These are phyloP conservation scores for Linum trigynum DNA, from an alignment of 345 rosid genomes.

Conservation along the genomic window DNA sequence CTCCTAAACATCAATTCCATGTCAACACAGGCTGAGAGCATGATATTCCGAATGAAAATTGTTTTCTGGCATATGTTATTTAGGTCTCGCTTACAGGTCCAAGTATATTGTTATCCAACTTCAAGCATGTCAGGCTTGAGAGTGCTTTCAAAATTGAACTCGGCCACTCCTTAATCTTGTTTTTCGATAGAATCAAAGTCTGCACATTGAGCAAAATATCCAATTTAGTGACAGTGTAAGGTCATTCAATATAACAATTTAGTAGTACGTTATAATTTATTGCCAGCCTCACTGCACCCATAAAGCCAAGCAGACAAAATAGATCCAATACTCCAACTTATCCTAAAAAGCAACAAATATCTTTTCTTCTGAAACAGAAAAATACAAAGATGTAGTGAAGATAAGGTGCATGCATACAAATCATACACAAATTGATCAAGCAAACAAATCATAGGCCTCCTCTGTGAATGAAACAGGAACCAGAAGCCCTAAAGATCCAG, in stretches of 20 bases:
- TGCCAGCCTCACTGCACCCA: background rate
- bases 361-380: background rate
- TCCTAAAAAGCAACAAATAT: background rate
- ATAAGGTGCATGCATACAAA: background rate
- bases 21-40: background rate
- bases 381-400: background rate
- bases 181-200: constrained; percentile 66
- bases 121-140: constrained; percentile 57
- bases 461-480: background rate
- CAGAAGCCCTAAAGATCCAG: background rate
- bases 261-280: background rate
- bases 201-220: constrained; percentile 30
- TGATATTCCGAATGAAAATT: too few species aligned
- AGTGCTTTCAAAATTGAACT: constrained; percentile 53
- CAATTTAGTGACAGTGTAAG: constrained; percentile 1
- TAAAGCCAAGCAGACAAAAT: background rate
- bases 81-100: constrained; percentile 40
- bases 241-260: constrained; percentile 2
- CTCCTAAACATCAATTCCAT: background rate
- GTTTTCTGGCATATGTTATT: background rate
- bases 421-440: background rate
- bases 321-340: background rate
- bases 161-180: constrained; percentile 83
- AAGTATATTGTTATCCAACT: constrained; percentile 71
- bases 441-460: background rate